A percentile compares a stretch with the other conserved stretches of the same genome.
Evolutionary conservation across 1,139 yeast species (phyloP).

Genomic region (Saccharomycopsis crataegensis): DNA sequence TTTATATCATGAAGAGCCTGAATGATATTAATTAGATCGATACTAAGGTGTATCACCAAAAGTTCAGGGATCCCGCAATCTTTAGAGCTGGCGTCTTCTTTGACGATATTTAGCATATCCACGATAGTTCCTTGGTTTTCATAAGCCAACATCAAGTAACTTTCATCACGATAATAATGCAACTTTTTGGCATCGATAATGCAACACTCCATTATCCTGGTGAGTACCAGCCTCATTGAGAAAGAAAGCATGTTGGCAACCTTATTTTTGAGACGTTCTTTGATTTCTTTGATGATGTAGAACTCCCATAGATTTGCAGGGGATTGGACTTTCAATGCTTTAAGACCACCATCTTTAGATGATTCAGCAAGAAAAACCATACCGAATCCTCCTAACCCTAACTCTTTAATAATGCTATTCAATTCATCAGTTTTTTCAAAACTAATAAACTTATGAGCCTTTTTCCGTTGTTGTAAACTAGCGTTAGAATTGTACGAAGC

Average conservation of each 20-base stretch:
- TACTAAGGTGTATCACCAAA: conserved; percentile 54
- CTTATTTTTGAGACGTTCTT: conserved; percentile 28
- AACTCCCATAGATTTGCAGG: conserved; percentile 80
- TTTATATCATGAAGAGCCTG: conserved; percentile 58
- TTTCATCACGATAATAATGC: conserved; percentile 61
- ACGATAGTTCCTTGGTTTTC: conserved; percentile 67
- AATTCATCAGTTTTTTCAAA: conserved; percentile 31
- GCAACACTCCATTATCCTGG: conserved; percentile 26
- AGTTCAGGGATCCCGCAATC: conserved; percentile 46
- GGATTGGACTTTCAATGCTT: conserved; percentile 68
- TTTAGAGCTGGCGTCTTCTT: conserved; percentile 25
- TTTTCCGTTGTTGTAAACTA: neutral
- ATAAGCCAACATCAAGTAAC: conserved; percentile 65
- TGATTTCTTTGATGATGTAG: conserved; percentile 57
- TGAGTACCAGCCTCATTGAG: neutral
- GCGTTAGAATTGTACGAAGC: neutral
- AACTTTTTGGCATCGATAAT: conserved; percentile 48
- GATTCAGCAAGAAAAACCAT: conserved; percentile 70
- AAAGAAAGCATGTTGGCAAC: conserved; percentile 2
- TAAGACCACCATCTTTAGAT: conserved; percentile 41
- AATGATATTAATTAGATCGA: conserved; percentile 53
- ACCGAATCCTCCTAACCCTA: conserved; percentile 81
- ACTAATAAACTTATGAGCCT: conserved; percentile 1
- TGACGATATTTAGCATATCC: conserved; percentile 51
- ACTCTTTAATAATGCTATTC: conserved; percentile 48